Base-by-base conservation (phyloP, 83 land plant species). In the Picea abies region DNA sequence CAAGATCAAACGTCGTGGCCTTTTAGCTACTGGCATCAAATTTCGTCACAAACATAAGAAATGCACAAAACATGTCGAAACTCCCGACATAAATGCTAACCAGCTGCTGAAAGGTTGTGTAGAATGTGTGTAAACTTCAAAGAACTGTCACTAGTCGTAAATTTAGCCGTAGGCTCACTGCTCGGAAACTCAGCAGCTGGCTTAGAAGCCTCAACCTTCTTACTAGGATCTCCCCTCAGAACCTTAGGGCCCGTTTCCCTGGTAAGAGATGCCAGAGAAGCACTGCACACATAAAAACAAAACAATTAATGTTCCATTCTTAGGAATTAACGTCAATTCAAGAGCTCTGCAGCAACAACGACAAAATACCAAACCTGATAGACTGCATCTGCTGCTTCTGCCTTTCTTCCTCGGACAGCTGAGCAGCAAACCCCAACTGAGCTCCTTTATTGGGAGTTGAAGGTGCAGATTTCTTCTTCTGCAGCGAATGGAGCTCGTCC, bases 111-210 rank as follows among this genome's bases (percentile, higher is more conserved):
- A 79, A 95, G 96, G 58, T 95, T 95, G 86, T 95, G 93, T 79
- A 93, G 92, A 85, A 95, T 81, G 58, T 95, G 96, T 20, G 96
- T 95, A 88, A 95, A 95, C 89, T 95, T 95, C 73, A 95, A 80
- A 60, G 96, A 65, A 82, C 92, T 93, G 88, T 93, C 97, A 76
- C 92, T 95, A 67, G 90, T 71, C 56, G 72, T 85, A 66, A 88
- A n/a, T 11, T 29, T 29, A 29, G 58, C 3, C 58, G 15, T 52
- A 52, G 58, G 58, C 15, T 17, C 44, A 26, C 17, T 9, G 9
- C 68, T 67, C 0, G 90, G 89, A 26, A 80, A 37, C 26, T 37
- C 83, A 5, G 60, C 80, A 44, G 39, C 15, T 0, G 39, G 44
- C 77, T 58, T 83, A 8, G 85, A 81, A 65, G 84, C 78, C 67